phyloP scores from a whole-genome alignment of 768 basidiomycete species.

The Stropharia rugosoannulata region DNA sequence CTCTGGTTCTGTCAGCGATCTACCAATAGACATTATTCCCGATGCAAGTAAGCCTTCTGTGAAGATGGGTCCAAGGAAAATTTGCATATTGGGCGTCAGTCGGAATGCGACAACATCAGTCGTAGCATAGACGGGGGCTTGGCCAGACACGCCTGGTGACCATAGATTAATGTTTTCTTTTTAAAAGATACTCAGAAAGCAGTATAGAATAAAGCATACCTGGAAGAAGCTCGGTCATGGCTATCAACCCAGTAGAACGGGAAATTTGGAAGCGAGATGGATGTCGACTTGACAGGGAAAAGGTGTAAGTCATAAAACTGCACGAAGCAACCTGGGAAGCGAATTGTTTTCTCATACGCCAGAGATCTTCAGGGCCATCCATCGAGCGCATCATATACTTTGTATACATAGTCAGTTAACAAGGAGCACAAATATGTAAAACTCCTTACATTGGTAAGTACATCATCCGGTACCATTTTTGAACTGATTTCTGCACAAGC shows the following conservation, averaged over 20 bases:
- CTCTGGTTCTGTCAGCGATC: slow-evolving; percentile 90
- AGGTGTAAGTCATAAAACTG: slow-evolving; percentile 90
- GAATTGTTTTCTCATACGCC: slow-evolving; percentile 98
- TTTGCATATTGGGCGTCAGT: slow-evolving; percentile 94
- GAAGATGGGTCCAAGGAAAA: slow-evolving; percentile 84
- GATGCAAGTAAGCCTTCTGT: slow-evolving; percentile 88
- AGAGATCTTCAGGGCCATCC: slow-evolving; percentile 80
- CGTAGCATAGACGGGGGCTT: slow-evolving; percentile 65
- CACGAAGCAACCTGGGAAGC: slow-evolving; percentile 84
- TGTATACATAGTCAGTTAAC: not conserved
- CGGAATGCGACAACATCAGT: slow-evolving; percentile 95
- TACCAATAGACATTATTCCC: slow-evolving; percentile 87
- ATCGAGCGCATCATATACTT: slow-evolving; percentile 93
- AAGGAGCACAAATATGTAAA: slow-evolving; percentile 1
- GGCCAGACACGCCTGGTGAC: slow-evolving; percentile 37
- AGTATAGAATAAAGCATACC: slow-evolving; percentile 35
- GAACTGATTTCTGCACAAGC: slow-evolving; percentile 82
- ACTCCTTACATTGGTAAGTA: slow-evolving; percentile 72
- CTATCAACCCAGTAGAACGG: slow-evolving; percentile 84
- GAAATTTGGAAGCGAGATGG: slow-evolving; percentile 89
- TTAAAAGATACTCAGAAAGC: not conserved
- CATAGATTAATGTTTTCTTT: not conserved
- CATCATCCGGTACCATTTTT: slow-evolving; percentile 89
- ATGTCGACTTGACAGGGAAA: slow-evolving; percentile 79
- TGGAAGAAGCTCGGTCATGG: slow-evolving; percentile 91